These are phyloP conservation scores for Pythium periplocum DNA, from an alignment of 352 stramenopile species.

Conservation along the genomic window DNA sequence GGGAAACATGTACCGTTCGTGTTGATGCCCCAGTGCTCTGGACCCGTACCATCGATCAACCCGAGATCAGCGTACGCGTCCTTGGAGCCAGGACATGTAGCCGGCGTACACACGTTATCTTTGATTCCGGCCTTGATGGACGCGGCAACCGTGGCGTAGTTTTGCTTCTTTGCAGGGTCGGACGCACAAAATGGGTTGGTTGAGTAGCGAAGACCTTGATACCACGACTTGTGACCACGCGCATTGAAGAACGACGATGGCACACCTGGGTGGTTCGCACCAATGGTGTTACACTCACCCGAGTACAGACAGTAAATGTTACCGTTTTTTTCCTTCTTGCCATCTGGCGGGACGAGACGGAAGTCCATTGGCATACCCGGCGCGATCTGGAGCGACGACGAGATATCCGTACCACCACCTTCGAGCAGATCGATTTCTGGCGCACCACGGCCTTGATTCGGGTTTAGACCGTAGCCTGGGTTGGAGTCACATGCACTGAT, in stretches of 20 bases:
- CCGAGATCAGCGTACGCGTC: constrained; percentile 50
- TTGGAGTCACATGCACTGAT: constrained; percentile 81
- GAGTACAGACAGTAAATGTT: constrained; percentile 37
- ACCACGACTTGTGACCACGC: constrained; percentile 42
- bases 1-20: constrained; percentile 23
- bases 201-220: constrained; percentile 51
- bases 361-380: constrained; percentile 61
- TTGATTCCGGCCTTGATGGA: constrained; percentile 44
- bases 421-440: constrained; percentile 94
- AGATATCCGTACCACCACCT: constrained; percentile 73
- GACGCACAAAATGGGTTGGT: constrained; percentile 34
- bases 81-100: constrained; percentile 39
- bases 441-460: constrained; percentile 72
- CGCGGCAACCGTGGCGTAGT: constrained; percentile 30
- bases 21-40: constrained; percentile 26
- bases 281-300: constrained; percentile 32
- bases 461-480: constrained; percentile 88
- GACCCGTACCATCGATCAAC: constrained; percentile 37
- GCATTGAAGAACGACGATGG: constrained; percentile 33
- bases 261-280: constrained; percentile 38
- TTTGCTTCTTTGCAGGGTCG: constrained; percentile 13
- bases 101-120: constrained; percentile 34
- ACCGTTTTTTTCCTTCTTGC: constrained; percentile 12
- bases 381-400: constrained; percentile 85
- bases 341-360: constrained; percentile 37